Evolutionary conservation across 2,329 filamentous ascomycete species (phyloP).

Genomic region (Cercospora sp.): DNA sequence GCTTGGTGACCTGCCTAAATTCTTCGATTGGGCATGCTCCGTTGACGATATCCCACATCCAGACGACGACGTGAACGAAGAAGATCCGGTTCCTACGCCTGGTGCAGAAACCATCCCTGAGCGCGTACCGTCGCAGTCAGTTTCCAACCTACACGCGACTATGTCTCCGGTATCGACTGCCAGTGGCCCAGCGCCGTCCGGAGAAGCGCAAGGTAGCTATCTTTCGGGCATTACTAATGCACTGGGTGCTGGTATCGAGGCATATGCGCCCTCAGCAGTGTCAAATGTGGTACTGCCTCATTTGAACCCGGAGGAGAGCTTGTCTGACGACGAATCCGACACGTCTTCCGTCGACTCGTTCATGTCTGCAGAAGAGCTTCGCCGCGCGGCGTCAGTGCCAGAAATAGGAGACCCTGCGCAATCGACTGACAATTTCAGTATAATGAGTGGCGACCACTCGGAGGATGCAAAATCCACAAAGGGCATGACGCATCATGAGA

Average conservation of each 20-base stretch:
- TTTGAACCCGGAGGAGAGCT: constrained; percentile 22
- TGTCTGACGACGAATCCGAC: constrained; percentile 29
- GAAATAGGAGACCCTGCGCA: constrained; percentile 29
- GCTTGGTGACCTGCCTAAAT: constrained; percentile 75
- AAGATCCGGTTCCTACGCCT: constrained; percentile 6
- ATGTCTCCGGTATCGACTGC: not conserved
- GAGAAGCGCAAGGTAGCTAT: constrained; percentile 31
- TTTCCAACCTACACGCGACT: not conserved
- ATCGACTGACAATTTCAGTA: constrained; percentile 30
- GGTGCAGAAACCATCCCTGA: not conserved
- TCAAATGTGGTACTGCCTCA: constrained; percentile 33
- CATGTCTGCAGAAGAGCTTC: constrained; percentile 47
- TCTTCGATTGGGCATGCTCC: constrained; percentile 72
- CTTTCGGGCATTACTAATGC: constrained; percentile 36
- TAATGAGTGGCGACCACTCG: constrained; percentile 28
- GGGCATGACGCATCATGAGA: constrained; percentile 50
- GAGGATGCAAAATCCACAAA: constrained; percentile 20
- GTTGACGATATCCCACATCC: constrained; percentile 46
- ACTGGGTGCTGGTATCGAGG: constrained; percentile 37
- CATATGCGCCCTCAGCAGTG: constrained; percentile 40
- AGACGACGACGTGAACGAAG: constrained; percentile 40
- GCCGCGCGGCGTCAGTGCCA: constrained; percentile 34
- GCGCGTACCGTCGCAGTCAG: not conserved
- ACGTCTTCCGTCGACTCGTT: constrained; percentile 41
- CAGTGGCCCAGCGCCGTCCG: not conserved